Base-by-base conservation (phyloP, 352 stramenopile genomes). In the Phytophthora boehmeriae region DNA sequence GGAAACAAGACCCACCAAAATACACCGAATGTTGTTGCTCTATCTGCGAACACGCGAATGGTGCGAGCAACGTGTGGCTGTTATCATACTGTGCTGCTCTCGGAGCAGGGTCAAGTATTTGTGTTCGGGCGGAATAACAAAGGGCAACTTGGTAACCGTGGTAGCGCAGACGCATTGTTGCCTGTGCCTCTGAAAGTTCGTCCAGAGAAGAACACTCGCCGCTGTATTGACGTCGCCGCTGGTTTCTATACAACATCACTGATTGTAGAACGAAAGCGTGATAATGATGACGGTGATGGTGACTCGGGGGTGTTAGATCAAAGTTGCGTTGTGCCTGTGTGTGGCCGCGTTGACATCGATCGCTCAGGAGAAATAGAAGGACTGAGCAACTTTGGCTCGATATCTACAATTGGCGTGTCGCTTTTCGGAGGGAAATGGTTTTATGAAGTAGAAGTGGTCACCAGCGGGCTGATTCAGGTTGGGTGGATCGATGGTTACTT, bases 401-500 rank as follows among this genome's bases (percentile, higher is more conserved):
- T 96, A 34, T 90, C 83, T 5, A 94, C 87, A 1, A 60, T 86
- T 10, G 86, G 88, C 3, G 78, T 95, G 16, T 79, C 81, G 1
- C 59, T 96, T 0, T 90, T 90, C 38, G 54, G 64, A 47, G 92
- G 92, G 0, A 97, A 96, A 52, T 98, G 93, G 93, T 98, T 97
- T 65, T 98, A 98, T 53, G 93, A 98, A 68, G 88, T 98, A 28
- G 84, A 96, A 49, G 76, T 98, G 1, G 78, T 97, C 20, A 96
- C 87, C 8, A 93, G 85, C 38, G 92, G 93, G 10, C 71, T 97
- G 44, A 97, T 97, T 61, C 93, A 98, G 68, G 89, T 98, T 22
- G 93, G 93, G 8, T 98, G 92, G 92, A 96, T 94, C 27, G 92
- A 98, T 61, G 76, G 78, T 16, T 90, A 95, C 51, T 98, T 97